phyloP scores from a whole-genome alignment of 2,329 filamentous ascomycete species.

The Fusarium clavum region DNA sequence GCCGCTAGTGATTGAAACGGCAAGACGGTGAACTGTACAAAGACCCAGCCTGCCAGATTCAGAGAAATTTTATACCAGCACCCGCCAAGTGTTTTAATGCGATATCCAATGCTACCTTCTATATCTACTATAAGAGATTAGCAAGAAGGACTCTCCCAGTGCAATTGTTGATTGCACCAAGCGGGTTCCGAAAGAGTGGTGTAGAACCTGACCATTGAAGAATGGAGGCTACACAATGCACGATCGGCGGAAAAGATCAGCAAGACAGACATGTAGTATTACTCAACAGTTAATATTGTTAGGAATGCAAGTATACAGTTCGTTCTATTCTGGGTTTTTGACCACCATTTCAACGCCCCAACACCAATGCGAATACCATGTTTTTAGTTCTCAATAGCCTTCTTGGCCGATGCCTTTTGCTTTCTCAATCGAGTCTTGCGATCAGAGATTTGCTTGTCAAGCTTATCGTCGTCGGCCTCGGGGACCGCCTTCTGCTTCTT shows the following conservation, averaged over 20 bases:
- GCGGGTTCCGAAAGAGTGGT: not conserved
- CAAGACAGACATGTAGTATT: slow-evolving; percentile 37
- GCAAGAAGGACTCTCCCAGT: not conserved
- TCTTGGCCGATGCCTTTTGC: slow-evolving; percentile 68
- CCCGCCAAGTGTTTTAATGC: not conserved
- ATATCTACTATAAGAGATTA: not conserved
- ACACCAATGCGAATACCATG: slow-evolving; percentile 49
- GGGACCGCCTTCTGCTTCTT: slow-evolving; percentile 51
- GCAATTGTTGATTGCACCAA: too few species aligned
- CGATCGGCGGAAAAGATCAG: not conserved
- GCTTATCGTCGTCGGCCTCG: slow-evolving; percentile 63
- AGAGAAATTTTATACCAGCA: not conserved
- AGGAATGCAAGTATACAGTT: slow-evolving; percentile 38
- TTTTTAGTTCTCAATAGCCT: slow-evolving; percentile 59
- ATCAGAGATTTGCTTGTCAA: slow-evolving; percentile 70
- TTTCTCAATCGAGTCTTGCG: slow-evolving; percentile 68
- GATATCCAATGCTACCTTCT: not conserved
- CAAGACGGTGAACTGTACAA: not conserved
- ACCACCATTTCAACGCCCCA: slow-evolving; percentile 48
- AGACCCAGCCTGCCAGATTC: not conserved
- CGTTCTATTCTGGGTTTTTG: slow-evolving; percentile 42
- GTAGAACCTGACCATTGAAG: not conserved
- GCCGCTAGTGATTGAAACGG: not conserved
- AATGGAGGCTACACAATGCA: not conserved
- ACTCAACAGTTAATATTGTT: slow-evolving; percentile 37